A percentile compares a stretch with the other conserved stretches of the same genome.
Evolutionary conservation across 1,284 basidiomycete genomes (phyloP).

Genomic region (Cryptococcus neoformans): DNA sequence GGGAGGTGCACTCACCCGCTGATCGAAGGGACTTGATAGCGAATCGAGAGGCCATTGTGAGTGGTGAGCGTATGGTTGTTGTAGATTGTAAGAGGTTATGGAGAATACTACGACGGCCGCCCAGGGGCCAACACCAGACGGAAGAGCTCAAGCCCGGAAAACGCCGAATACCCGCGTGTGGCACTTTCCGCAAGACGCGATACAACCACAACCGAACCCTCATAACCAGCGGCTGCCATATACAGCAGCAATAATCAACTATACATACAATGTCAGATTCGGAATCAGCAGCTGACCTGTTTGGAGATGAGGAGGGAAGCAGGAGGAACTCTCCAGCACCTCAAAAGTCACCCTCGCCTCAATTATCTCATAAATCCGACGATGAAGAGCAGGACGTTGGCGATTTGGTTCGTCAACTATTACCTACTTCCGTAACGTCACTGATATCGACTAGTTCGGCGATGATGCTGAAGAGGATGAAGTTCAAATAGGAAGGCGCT

Average conservation of each 20-base stretch:
- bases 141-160: too few species aligned
- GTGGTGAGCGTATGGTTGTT: constrained; percentile 14
- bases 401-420: constrained; percentile 25
- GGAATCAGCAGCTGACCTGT: constrained; percentile 34
- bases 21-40: constrained; percentile 48
- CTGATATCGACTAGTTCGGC: constrained; percentile 59
- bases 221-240: too few species aligned
- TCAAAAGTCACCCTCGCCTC: constrained; percentile 11
- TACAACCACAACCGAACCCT: too few species aligned
- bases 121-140: too few species aligned
- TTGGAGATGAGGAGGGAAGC: constrained; percentile 23
- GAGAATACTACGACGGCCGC: too few species aligned
- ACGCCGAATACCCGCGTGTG: constrained; percentile 15
- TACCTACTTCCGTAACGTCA: not conserved
- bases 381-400: constrained; percentile 19
- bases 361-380: constrained; percentile 11
- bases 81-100: constrained; percentile 7
- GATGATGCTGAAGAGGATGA: constrained; percentile 67
- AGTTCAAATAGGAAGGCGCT: not conserved
- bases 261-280: constrained; percentile 35
- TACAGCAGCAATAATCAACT: not conserved
- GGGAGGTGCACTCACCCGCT: constrained; percentile 30
- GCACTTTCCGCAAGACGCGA: too few species aligned
- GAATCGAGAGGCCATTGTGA: constrained; percentile 50
- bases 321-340: not conserved